Percentiles rank a stretch among this genome's conserved stretches.
Evolutionary conservation across 139 green algal species (phyloP).

Genomic region (Eudorina sp.): DNA sequence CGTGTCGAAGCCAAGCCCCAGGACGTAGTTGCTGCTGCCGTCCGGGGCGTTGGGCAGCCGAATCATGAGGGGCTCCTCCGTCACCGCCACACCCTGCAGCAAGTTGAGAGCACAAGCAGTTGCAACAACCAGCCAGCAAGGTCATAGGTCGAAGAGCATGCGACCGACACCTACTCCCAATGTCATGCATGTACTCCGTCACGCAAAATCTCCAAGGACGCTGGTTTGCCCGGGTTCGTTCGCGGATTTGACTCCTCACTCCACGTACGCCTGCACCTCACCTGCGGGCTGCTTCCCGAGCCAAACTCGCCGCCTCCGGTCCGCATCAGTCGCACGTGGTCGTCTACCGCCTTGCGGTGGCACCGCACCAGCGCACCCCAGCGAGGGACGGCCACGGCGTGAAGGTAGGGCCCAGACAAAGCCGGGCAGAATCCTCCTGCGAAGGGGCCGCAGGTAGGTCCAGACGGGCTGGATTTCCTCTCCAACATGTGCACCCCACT

Average conservation of each 20-base stretch:
- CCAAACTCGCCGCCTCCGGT: not conserved
- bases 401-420: conserved; percentile 58
- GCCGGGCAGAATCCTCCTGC: conserved; percentile 13
- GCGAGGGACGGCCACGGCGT: conserved; percentile 22
- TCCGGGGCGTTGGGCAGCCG: conserved; percentile 68
- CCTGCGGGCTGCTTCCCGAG: not conserved
- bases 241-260: too few species aligned
- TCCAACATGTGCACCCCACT: too few species aligned
- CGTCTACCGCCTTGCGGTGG: conserved; percentile 70
- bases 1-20: conserved; percentile 65
- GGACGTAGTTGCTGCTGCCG: conserved; percentile 73
- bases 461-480: too few species aligned
- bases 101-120: too few species aligned
- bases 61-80: conserved; percentile 66
- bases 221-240: too few species aligned
- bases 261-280: not conserved
- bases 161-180: too few species aligned
- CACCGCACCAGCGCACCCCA: conserved; percentile 60
- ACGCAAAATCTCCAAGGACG: too few species aligned
- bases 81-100: conserved; percentile 51
- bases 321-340: conserved; percentile 69
- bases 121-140: too few species aligned
- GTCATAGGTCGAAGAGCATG: too few species aligned
- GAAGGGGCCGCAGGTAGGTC: too few species aligned
- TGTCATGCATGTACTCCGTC: too few species aligned